Percentiles rank a stretch among this genome's conserved stretches.
These are phyloP conservation scores for Gryganskiella cystojenkinii DNA, from an alignment of 192 early-diverging fungal genomes.

Conservation along the genomic window DNA sequence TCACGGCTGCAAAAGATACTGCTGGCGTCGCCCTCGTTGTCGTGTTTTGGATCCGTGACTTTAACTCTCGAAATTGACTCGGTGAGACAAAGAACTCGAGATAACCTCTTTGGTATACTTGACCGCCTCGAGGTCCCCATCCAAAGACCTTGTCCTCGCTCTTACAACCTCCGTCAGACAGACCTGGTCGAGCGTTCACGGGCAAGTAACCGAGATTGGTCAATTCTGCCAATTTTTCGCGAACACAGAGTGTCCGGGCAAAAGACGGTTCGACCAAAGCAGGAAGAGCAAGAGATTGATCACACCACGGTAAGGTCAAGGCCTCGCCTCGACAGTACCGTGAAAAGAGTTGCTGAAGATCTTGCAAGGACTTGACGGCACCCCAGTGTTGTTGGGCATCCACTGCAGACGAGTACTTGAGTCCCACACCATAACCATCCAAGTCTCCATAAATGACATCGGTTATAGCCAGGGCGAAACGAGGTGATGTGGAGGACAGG, in stretches of 20 bases:
- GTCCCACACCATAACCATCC: conserved; percentile 73
- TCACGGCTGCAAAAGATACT: too few species aligned
- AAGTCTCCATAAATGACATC: conserved; percentile 62
- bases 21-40: conserved; percentile 84
- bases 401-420: conserved; percentile 68
- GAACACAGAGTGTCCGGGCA: conserved; percentile 40
- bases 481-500: not conserved
- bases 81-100: conserved; percentile 16
- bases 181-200: conserved; percentile 93
- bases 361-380: conserved; percentile 65
- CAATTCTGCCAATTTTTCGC: conserved; percentile 68
- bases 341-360: conserved; percentile 81
- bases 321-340: conserved; percentile 81
- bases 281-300: conserved; percentile 41
- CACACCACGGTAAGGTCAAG: conserved; percentile 90
- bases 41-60: conserved; percentile 16
- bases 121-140: conserved; percentile 95
- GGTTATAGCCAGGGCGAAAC: too few species aligned
- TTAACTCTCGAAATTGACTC: conserved; percentile 70
- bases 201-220: conserved; percentile 86
- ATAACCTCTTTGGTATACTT: conserved; percentile 87
- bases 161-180: conserved; percentile 84
- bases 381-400: conserved; percentile 83
- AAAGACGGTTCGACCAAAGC: conserved; percentile 40
- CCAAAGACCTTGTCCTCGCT: conserved; percentile 81